Evolutionary conservation across 768 basidiomycete genomes (phyloP).

Genomic region (Termitomyces sp.): DNA sequence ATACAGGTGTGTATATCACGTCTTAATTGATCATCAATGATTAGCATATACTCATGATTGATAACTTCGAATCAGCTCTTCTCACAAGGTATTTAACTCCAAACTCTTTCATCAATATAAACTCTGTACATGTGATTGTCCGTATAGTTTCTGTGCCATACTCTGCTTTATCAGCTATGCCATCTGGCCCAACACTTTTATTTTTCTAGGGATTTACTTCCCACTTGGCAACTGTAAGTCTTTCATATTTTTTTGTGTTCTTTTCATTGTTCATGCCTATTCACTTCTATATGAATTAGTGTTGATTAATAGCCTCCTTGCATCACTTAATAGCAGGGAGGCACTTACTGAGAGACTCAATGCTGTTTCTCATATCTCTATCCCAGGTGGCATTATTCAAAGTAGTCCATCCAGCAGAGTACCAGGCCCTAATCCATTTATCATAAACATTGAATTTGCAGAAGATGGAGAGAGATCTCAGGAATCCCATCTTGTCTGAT

Average conservation of each 20-base stretch:
- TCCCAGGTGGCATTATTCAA: neutral
- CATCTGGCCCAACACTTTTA: neutral
- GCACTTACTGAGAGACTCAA: neutral
- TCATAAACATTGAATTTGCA: too few relatives aligned
- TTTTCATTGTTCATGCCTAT: neutral
- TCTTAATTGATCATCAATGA: too few relatives aligned
- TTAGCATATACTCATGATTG: neutral
- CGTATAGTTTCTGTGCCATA: neutral
- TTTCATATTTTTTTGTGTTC: neutral
- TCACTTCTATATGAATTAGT: neutral
- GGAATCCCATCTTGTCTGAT: too few relatives aligned
- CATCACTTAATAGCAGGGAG: neutral
- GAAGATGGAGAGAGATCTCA: too few relatives aligned
- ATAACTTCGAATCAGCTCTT: neutral
- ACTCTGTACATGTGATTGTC: neutral
- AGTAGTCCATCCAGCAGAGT: too few relatives aligned
- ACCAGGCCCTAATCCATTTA: too few relatives aligned
- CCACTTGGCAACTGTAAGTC: neutral
- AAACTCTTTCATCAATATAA: neutral
- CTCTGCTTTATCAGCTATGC: neutral
- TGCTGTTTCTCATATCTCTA: neutral
- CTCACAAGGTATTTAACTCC: neutral
- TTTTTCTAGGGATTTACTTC: neutral
- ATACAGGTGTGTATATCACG: neutral
- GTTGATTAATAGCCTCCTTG: neutral